Conservation (phyloP, 2,329 filamentous ascomycete genomes). For the Paecilomyces variotii region DNA sequence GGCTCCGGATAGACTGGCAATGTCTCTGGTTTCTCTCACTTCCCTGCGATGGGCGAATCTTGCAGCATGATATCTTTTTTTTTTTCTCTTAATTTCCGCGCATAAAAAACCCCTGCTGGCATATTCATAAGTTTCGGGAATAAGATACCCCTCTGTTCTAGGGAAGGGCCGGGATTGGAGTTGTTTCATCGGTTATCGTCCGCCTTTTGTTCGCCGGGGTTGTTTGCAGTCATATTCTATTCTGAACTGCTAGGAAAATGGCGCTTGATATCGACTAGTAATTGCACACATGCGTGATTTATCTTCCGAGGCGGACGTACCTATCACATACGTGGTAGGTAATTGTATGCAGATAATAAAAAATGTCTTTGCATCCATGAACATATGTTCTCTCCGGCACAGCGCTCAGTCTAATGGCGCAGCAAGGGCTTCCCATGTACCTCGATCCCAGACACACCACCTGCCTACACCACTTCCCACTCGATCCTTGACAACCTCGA, state of each 20-base stretch:
- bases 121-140: background rate
- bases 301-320: background rate
- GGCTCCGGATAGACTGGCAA: slow-evolving; percentile 6
- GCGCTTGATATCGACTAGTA: background rate
- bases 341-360: background rate
- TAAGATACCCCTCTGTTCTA: background rate
- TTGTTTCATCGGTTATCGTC: background rate
- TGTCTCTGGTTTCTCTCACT: background rate
- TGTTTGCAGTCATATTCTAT: background rate
- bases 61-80: background rate
- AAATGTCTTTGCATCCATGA: background rate
- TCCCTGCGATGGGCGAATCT: background rate
- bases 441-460: slow-evolving; percentile 25
- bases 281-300: background rate
- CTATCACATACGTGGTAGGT: background rate
- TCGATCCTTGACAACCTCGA: slow-evolving; percentile 35
- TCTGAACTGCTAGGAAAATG: background rate
- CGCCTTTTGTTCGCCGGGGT: slow-evolving; percentile 5
- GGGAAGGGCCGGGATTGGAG: slow-evolving; percentile 19
- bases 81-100: background rate
- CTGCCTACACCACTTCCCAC: slow-evolving; percentile 25
- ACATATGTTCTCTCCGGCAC: background rate
- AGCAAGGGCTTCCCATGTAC: background rate
- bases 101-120: background rate
- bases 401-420: background rate